A percentile compares a stretch with the other conserved stretches of the same genome.
Conservation (phyloP, 140 eudicot genomes). For the Bidens hawaiensis region DNA sequence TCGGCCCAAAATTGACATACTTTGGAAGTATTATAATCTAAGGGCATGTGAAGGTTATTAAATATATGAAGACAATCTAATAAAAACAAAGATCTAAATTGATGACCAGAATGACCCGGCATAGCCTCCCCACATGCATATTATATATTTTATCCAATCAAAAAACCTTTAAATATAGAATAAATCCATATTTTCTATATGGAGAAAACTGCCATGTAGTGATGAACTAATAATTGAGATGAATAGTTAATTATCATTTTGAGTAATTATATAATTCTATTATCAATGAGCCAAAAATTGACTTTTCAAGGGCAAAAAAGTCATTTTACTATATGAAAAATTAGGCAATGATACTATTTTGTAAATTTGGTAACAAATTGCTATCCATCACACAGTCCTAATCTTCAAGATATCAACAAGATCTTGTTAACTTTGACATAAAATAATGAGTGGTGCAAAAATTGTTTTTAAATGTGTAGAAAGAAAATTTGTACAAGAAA, state of each 20-base stretch:
- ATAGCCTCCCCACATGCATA: conserved; percentile 26
- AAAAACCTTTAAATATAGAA: conserved; percentile 13
- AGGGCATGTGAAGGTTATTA: conserved; percentile 26
- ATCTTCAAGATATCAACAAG: conserved; percentile 12
- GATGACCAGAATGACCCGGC: conserved; percentile 25
- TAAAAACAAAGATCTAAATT: conserved; percentile 28
- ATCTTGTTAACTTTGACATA: not conserved
- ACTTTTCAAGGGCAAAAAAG: conserved; percentile 23
- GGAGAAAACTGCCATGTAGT: not conserved
- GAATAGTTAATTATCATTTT: not conserved
- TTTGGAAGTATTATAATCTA: conserved; percentile 1
- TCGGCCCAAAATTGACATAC: conserved; percentile 7
- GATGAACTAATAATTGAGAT: conserved; percentile 13
- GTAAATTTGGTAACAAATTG: not conserved
- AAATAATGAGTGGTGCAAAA: not conserved
- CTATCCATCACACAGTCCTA: not conserved
- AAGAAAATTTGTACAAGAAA: not conserved
- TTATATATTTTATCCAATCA: conserved; percentile 29
- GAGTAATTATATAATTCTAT: conserved; percentile 13
- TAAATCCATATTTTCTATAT: conserved; percentile 21
- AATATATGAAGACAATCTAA: conserved; percentile 18
- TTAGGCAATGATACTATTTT: conserved; percentile 4
- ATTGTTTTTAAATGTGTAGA: not conserved
- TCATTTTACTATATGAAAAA: conserved; percentile 11
- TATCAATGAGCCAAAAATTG: conserved; percentile 24